Evolutionary conservation across 352 stramenopile species (phyloP), one percentile per base, ranked within the genome.

Genomic region (Pythium vanterpoolii): DNA sequence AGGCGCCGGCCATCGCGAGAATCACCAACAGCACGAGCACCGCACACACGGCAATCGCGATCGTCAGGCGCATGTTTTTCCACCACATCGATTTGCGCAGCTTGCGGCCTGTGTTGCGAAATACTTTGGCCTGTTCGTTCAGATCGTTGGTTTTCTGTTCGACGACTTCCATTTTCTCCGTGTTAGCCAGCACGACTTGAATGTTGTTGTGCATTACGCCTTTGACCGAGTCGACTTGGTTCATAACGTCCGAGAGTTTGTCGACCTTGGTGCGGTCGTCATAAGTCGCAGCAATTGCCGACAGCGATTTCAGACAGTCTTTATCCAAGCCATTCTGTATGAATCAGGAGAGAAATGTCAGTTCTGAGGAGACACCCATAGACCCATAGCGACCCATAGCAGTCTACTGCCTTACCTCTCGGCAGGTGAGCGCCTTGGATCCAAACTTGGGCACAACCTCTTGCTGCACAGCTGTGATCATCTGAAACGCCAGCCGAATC

Each of bases 181-280:
- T 95, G 68, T 93, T 93, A 38, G 79, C 86, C 21, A 95, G 63
- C 46, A 93, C 85, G 39, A 95, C 79, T 50, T 95, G 79, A 48
- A 95, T 93, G 60, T 92, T 95, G 55, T 93, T 86, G 71, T 93
- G 83, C 85, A 95, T 95, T 42, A 90, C 77, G 27, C 69, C 78
- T 71, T 91, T 91, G 53, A 93, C 85, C 36, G 64, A 78, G 49
- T 95, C 81, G 26, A 95, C 85, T 45, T 91, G 83, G 42, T 79
- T 68, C 81, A 91, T 82, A 33, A 95, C 85, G 33, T 95, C 79
- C 28, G 85, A 89, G 33, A 95, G 55, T 67, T 95, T 95, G 62
- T 95, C 85, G 51, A 92, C 78, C 61, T 95, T 95, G 31, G 83
- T 95, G 56, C 81, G 83, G 62, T 95, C 85, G 43, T 95, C 83